Conservation (phyloP, 2,329 filamentous ascomycete genomes). For the Fusarium chuoi region DNA sequence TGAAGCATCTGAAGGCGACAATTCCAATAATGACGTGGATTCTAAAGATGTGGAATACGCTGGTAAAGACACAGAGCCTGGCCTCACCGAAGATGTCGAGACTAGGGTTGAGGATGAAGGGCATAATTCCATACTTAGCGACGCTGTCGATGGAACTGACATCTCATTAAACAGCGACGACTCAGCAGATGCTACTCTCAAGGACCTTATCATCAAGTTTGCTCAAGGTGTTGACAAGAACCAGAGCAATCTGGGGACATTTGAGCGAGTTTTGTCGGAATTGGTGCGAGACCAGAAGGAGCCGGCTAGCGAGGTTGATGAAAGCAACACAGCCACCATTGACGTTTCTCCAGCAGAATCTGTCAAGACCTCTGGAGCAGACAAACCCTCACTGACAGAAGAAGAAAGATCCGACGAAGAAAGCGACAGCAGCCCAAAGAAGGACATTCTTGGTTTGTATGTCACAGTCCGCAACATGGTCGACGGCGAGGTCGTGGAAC, state of each 20-base stretch:
- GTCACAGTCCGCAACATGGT: slow-evolving; percentile 79
- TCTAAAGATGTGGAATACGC: neutral
- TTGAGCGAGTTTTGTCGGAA: slow-evolving; percentile 63
- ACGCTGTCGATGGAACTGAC: neutral
- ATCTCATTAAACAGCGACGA: neutral
- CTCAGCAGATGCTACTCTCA: slow-evolving; percentile 47
- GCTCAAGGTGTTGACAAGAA: slow-evolving; percentile 58
- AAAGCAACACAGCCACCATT: neutral
- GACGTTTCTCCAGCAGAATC: neutral
- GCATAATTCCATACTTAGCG: neutral
- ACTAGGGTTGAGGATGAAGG: neutral
- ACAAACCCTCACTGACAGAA: neutral
- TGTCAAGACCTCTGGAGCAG: neutral
- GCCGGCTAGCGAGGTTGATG: slow-evolving; percentile 24
- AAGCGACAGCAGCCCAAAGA: neutral
- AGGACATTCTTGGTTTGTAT: slow-evolving; percentile 68
- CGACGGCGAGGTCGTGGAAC: slow-evolving; percentile 70
- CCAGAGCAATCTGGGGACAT: slow-evolving; percentile 56
- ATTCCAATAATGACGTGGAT: neutral
- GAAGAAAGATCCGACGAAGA: neutral
- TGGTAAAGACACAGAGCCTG: neutral
- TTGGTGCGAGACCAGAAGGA: slow-evolving; percentile 53
- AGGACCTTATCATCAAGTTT: slow-evolving; percentile 64
- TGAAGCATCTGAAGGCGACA: neutral
- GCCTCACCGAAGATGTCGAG: neutral